Conservation (phyloP, 306 rosid genomes). For the Mimosa bimucronata region DNA sequence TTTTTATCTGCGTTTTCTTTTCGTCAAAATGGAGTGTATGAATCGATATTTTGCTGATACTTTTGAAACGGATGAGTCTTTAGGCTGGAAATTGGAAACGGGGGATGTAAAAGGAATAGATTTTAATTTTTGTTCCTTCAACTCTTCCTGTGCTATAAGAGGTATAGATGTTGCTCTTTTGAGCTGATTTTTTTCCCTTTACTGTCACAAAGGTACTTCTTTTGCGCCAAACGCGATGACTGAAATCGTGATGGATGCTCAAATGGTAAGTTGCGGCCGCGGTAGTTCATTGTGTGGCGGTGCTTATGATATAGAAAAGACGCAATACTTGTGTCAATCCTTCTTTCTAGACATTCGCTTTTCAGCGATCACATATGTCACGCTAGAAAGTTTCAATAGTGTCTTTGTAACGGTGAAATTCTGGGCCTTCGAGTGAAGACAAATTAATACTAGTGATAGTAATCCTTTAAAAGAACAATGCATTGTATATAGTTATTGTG, state of each 20-base stretch:
- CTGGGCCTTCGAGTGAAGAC: neutral
- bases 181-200: slow-evolving; percentile 33
- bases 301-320: slow-evolving; percentile 17
- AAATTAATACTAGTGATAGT: neutral
- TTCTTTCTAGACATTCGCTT: neutral
- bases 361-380: neutral
- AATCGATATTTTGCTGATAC: neutral
- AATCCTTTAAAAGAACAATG: neutral
- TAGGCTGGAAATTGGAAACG: slow-evolving; percentile 6
- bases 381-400: neutral
- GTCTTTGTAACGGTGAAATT: neutral
- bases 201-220: slow-evolving; percentile 24
- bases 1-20: neutral
- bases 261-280: slow-evolving; percentile 38
- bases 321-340: neutral
- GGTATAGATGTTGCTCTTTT: slow-evolving; percentile 25
- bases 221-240: slow-evolving; percentile 32
- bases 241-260: slow-evolving; percentile 39
- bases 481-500: neutral
- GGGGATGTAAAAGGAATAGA: slow-evolving; percentile 4
- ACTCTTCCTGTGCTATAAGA: neutral
- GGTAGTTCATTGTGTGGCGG: neutral
- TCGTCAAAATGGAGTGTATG: slow-evolving; percentile 9
- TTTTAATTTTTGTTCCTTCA: neutral
- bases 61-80: neutral